Conservation (phyloP, 805 yeast species). For the Kazachstania africana region DNA sequence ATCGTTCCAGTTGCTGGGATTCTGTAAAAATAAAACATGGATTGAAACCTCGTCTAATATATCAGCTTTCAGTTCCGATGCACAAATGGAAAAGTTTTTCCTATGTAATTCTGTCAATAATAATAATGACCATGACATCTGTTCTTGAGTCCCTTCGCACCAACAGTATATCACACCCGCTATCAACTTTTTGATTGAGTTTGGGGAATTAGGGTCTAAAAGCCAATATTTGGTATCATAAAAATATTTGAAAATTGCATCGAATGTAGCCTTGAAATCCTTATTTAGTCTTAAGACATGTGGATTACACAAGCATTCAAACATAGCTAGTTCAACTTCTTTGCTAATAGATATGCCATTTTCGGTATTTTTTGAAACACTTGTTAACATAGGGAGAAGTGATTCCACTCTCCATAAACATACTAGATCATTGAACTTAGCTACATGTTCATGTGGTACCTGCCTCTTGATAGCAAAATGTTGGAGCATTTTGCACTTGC, state of each 20-base stretch:
- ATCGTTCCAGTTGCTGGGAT: slow-evolving; percentile 36
- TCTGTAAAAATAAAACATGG: slow-evolving; percentile 43
- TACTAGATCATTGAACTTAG: slow-evolving; percentile 25
- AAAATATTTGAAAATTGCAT: slow-evolving; percentile 25
- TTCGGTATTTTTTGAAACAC: slow-evolving; percentile 14
- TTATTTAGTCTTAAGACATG: slow-evolving; percentile 32
- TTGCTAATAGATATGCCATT: slow-evolving; percentile 12
- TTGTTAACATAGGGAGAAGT: slow-evolving; percentile 13
- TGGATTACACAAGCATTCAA: slow-evolving; percentile 44
- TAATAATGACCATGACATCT: slow-evolving; percentile 38
- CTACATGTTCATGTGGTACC: slow-evolving; percentile 33
- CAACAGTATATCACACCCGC: slow-evolving; percentile 47
- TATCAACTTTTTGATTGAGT: slow-evolving; percentile 12
- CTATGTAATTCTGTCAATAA: slow-evolving; percentile 16
- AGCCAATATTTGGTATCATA: slow-evolving; percentile 22
- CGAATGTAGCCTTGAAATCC: slow-evolving; percentile 29
- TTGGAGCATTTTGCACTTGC: slow-evolving; percentile 38
- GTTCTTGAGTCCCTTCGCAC: slow-evolving; percentile 40
- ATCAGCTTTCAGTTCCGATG: slow-evolving; percentile 25
- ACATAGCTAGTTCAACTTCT: slow-evolving; percentile 23
- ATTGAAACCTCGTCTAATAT: slow-evolving; percentile 44
- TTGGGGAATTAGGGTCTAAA: slow-evolving; percentile 9
- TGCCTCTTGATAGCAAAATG: slow-evolving; percentile 41
- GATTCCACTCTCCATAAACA: slow-evolving; percentile 26
- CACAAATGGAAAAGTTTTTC: slow-evolving; percentile 4